phyloP scores from a whole-genome alignment of 129 eudicot species.

The Apium graveolens region DNA sequence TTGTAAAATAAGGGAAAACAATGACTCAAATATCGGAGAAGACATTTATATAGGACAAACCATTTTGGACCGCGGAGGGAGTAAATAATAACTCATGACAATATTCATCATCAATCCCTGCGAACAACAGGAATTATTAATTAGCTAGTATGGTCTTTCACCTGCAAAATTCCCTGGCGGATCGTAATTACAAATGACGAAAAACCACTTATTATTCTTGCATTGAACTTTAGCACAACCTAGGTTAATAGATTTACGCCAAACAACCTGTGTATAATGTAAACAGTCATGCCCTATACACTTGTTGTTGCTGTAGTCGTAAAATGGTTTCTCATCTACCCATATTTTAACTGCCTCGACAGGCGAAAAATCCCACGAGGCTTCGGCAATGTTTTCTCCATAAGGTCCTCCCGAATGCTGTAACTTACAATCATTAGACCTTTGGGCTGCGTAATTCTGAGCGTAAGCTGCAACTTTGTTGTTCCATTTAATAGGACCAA shows the following conservation, averaged over 20 bases:
- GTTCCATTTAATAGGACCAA: conserved; percentile 18
- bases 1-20: no score
- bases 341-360: conserved; percentile 44
- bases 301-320: conserved; percentile 15
- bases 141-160: conserved; percentile 32
- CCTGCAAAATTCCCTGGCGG: conserved; percentile 41
- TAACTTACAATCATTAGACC: conserved; percentile 33
- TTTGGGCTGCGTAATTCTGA: conserved; percentile 26
- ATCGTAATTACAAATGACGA: conserved; percentile 46
- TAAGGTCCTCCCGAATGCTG: conserved; percentile 32
- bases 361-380: conserved; percentile 35
- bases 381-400: conserved; percentile 61
- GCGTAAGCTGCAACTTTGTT: no score
- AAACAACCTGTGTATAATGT: conserved; percentile 70
- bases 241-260: conserved; percentile 40
- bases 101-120: no score
- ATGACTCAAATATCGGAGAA: no score
- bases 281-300: conserved; percentile 42
- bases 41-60: no score
- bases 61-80: no score
- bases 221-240: conserved; percentile 61
- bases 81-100: no score
- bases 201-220: conserved; percentile 35
- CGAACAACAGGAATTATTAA: no score
- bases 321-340: conserved; percentile 36